Evolutionary conservation across 225 moss, liverwort and hornwort species (phyloP).

Genomic region (Neckera pumila): DNA sequence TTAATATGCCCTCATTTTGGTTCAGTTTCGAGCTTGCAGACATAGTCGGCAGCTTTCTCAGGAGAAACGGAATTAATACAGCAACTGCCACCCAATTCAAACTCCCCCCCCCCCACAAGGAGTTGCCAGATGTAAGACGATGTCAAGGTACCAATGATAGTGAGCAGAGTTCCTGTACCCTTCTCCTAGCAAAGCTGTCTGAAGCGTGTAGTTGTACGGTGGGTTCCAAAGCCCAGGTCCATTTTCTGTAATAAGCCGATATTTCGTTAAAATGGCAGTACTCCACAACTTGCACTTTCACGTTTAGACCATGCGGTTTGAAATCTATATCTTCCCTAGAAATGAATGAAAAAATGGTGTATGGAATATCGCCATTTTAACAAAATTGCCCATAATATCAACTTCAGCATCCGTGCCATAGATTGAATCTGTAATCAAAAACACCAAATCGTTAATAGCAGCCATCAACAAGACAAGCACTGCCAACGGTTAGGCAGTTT

Average conservation of each 20-base stretch:
- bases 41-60: conserved; percentile 32
- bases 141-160: conserved; percentile 75
- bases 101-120: conserved; percentile 72
- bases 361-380: too few relatives aligned
- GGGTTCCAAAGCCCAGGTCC: conserved; percentile 49
- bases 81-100: conserved; percentile 72
- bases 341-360: too few relatives aligned
- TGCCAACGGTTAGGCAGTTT: not conserved
- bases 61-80: conserved; percentile 70
- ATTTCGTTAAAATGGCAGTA: too few relatives aligned
- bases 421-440: conserved; percentile 22
- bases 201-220: conserved; percentile 77
- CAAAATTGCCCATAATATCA: not conserved
- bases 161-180: conserved; percentile 6
- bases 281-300: too few relatives aligned
- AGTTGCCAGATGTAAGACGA: conserved; percentile 57
- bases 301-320: too few relatives aligned
- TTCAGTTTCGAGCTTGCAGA: conserved; percentile 6
- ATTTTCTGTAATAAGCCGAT: conserved; percentile 23
- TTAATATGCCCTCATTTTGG: not conserved
- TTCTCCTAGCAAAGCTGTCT: conserved; percentile 59
- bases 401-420: conserved; percentile 57
- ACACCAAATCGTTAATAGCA: not conserved
- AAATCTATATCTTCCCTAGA: too few relatives aligned
- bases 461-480: not conserved